Evolutionary conservation across 345 rosid genomes (phyloP).

Genomic region (Psidium friedrichsthalianum): DNA sequence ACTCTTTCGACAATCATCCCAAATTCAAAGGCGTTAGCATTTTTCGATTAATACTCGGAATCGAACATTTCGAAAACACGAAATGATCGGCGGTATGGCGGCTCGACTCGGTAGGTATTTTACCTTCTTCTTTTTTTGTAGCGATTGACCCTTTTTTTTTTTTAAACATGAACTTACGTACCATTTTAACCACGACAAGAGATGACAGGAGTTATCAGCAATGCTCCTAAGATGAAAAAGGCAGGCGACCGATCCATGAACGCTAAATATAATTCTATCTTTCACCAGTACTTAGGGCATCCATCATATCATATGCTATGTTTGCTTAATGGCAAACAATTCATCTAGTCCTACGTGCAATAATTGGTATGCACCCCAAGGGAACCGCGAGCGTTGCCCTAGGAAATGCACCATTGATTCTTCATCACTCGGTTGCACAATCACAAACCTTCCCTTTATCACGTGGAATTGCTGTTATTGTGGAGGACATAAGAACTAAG

Average conservation of each 20-base stretch:
- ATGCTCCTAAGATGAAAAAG: background rate
- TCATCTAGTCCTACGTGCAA: background rate
- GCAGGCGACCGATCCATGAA: background rate
- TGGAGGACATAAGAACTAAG: background rate
- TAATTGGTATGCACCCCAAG: background rate
- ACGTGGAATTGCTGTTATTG: background rate
- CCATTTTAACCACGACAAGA: background rate
- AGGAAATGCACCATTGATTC: background rate
- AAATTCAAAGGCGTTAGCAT: background rate
- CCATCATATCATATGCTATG: background rate
- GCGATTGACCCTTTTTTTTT: background rate
- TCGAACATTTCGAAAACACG: background rate
- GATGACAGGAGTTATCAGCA: background rate
- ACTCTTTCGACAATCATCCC: too few species aligned
- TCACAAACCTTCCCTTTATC: background rate
- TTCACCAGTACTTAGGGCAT: background rate
- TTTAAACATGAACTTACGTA: background rate
- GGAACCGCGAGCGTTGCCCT: background rate
- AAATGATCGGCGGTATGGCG: background rate
- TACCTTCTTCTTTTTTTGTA: background rate
- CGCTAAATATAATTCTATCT: background rate
- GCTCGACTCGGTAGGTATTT: background rate
- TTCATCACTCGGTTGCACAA: background rate
- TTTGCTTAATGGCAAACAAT: background rate
- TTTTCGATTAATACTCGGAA: background rate